Evolutionary conservation across 805 yeast species (phyloP).

Genomic region (Nakazawaea sp.): DNA sequence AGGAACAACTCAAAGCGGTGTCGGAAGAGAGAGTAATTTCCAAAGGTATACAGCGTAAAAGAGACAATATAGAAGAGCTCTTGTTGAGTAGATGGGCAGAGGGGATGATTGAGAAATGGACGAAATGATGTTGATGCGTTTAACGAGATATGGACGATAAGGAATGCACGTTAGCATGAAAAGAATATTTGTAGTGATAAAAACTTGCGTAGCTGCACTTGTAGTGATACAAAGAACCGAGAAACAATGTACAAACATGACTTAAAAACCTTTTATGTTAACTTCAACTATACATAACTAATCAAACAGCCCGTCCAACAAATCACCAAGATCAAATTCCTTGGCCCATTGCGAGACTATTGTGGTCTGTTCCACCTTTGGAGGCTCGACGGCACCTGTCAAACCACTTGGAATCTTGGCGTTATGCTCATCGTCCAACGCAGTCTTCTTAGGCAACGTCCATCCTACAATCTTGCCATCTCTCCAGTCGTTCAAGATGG

Average conservation of each 20-base stretch:
- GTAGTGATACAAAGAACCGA: too few relatives aligned
- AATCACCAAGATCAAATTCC: conserved; percentile 87
- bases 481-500: conserved; percentile 91
- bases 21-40: background rate
- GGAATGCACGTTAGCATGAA: too few relatives aligned
- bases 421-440: conserved; percentile 33
- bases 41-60: conserved; percentile 3
- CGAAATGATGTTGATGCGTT: too few relatives aligned
- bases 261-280: too few relatives aligned
- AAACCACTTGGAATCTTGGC: conserved; percentile 27
- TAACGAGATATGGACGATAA: too few relatives aligned
- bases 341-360: conserved; percentile 89
- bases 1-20: background rate
- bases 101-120: conserved; percentile 20
- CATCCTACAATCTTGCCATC: conserved; percentile 93
- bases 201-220: too few relatives aligned
- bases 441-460: conserved; percentile 60
- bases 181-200: too few relatives aligned
- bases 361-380: conserved; percentile 56
- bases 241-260: too few relatives aligned
- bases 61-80: conserved; percentile 35
- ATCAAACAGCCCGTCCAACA: conserved; percentile 37
- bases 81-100: conserved; percentile 45
- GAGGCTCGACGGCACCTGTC: conserved; percentile 29
- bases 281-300: background rate